Conservation (phyloP, 495 filamentous ascomycete species). For the Penicillium psychrofluorescens region DNA sequence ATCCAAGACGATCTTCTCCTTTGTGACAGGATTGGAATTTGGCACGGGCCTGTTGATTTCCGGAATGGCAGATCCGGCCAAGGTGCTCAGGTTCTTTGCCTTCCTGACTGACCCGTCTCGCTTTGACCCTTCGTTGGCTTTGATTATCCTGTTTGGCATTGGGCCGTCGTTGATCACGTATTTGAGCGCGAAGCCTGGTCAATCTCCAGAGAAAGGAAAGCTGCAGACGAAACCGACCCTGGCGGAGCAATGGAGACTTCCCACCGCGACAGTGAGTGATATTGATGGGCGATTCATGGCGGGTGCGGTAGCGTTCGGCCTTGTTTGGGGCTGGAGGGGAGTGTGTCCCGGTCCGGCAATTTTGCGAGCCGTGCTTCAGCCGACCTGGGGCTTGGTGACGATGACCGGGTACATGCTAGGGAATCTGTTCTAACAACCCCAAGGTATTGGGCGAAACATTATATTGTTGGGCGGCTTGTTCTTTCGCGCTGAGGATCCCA, state of each 20-base stretch:
- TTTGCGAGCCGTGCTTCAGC: slow-evolving; percentile 40
- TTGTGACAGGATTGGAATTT: slow-evolving; percentile 45
- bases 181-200: slow-evolving; percentile 23
- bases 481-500: neutral
- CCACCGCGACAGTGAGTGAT: slow-evolving; percentile 39
- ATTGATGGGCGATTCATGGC: slow-evolving; percentile 47
- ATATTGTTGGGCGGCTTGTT: no score
- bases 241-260: slow-evolving; percentile 37
- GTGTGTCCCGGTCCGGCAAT: slow-evolving; percentile 51
- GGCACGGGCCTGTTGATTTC: slow-evolving; percentile 47
- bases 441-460: no score
- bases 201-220: slow-evolving; percentile 9
- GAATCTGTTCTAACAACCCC: slow-evolving; percentile 16
- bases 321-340: slow-evolving; percentile 49
- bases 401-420: slow-evolving; percentile 44
- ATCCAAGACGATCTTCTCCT: slow-evolving; percentile 23
- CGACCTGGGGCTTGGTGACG: slow-evolving; percentile 41
- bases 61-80: slow-evolving; percentile 47
- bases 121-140: slow-evolving; percentile 47
- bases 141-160: slow-evolving; percentile 46
- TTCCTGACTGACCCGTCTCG: slow-evolving; percentile 31
- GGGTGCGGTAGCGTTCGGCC: slow-evolving; percentile 44
- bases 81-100: slow-evolving; percentile 48
- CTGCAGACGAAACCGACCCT: slow-evolving; percentile 27
- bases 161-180: slow-evolving; percentile 35